phyloP scores from a whole-genome alignment of 2,329 filamentous ascomycete species.

The Aciculosporium take region DNA sequence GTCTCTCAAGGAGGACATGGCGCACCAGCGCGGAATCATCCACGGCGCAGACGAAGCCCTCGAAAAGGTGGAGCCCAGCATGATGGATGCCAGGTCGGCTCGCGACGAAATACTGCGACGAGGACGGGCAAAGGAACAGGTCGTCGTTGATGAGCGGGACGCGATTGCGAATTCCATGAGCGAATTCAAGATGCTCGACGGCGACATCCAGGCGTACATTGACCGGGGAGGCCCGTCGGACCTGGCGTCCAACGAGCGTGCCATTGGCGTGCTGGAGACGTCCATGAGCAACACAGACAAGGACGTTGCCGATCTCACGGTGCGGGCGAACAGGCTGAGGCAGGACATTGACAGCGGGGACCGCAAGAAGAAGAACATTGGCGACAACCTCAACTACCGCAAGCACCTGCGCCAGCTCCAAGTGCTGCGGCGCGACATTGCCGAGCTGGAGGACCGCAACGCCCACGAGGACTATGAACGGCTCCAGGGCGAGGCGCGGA shows the following conservation, averaged over 20 bases:
- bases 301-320: conserved; percentile 52
- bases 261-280: conserved; percentile 53
- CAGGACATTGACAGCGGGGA: conserved; percentile 67
- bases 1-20: conserved; percentile 53
- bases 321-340: conserved; percentile 62
- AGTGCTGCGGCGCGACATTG: conserved; percentile 53
- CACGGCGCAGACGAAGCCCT: conserved; percentile 58
- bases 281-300: conserved; percentile 50
- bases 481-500: conserved; percentile 54
- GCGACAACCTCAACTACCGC: conserved; percentile 77
- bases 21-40: conserved; percentile 55
- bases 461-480: conserved; percentile 70
- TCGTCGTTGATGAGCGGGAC: conserved; percentile 55
- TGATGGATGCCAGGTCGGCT: conserved; percentile 59
- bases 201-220: conserved; percentile 67
- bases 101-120: conserved; percentile 64
- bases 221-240: conserved; percentile 59
- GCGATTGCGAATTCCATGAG: conserved; percentile 59
- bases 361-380: conserved; percentile 71
- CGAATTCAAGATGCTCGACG: conserved; percentile 60
- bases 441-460: conserved; percentile 60
- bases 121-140: conserved; percentile 58
- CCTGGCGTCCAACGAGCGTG: conserved; percentile 53
- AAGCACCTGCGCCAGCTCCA: conserved; percentile 57
- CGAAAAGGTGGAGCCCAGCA: conserved; percentile 57